These are phyloP conservation scores for Simmondsia chinensis DNA, from an alignment of 148 eudicot genomes.

Conservation along the genomic window DNA sequence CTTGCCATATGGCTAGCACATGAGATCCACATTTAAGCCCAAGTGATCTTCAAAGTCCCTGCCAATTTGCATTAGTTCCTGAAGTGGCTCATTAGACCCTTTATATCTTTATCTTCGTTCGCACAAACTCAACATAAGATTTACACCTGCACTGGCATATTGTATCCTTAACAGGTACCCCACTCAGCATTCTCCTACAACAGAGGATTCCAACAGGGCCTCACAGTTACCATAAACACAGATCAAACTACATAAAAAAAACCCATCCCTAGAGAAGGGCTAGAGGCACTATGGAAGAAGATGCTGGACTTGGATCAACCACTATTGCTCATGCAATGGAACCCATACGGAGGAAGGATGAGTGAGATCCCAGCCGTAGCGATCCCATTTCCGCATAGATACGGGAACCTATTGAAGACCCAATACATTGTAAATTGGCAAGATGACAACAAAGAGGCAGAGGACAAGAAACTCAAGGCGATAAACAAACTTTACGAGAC, in stretches of 20 bases:
- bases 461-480: constrained; percentile 2
- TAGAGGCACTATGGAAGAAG: constrained; percentile 25
- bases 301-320: constrained; percentile 11
- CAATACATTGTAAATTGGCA: constrained; percentile 21
- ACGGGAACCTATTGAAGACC: constrained; percentile 25
- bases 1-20: too few relatives aligned
- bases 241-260: constrained; percentile 22
- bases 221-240: constrained; percentile 11
- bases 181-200: constrained; percentile 11
- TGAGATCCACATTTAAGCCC: too few relatives aligned
- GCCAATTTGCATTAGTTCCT: too few relatives aligned
- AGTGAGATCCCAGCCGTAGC: constrained; percentile 18
- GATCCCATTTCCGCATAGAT: constrained; percentile 27
- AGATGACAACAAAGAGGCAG: constrained; percentile 8
- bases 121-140: too few relatives aligned
- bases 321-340: constrained; percentile 21
- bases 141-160: too few relatives aligned
- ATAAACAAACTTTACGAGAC: constrained; percentile 13
- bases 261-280: constrained; percentile 15
- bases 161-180: constrained; percentile 3
- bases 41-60: too few relatives aligned
- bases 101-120: too few relatives aligned
- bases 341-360: constrained; percentile 30
- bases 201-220: constrained; percentile 10
- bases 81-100: too few relatives aligned